These are phyloP conservation scores for Acacia melanoxylon DNA, from an alignment of 306 rosid genomes.

Conservation along the genomic window DNA sequence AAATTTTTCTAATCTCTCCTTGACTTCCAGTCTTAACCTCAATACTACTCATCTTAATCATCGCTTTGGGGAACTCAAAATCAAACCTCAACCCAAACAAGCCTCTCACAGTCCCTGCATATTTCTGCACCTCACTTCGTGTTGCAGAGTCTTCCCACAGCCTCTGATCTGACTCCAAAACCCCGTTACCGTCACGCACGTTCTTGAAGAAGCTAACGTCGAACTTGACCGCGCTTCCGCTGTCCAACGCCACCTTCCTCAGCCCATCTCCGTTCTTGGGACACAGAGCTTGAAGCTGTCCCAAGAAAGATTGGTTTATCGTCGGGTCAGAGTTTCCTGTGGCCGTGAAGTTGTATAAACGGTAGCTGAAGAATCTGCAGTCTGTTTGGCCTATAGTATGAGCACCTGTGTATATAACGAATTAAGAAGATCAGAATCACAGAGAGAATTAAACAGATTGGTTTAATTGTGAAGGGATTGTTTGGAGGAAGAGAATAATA, in stretches of 20 bases:
- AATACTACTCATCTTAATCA: conserved; percentile 69
- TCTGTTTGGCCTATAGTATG: conserved; percentile 60
- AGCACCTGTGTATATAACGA: conserved; percentile 36
- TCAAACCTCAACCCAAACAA: conserved; percentile 60
- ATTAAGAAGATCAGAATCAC: neutral
- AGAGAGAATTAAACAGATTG: conserved; percentile 22
- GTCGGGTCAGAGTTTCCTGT: conserved; percentile 57
- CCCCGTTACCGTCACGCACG: conserved; percentile 54
- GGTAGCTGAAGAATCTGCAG: conserved; percentile 50
- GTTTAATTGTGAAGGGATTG: no score
- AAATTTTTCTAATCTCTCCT: conserved; percentile 72
- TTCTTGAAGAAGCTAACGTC: conserved; percentile 67
- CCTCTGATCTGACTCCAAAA: conserved; percentile 78
- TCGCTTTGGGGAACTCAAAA: conserved; percentile 68
- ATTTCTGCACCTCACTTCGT: conserved; percentile 42
- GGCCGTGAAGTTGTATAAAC: conserved; percentile 55
- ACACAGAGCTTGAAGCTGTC: conserved; percentile 43
- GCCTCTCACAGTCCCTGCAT: conserved; percentile 58
- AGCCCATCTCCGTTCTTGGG: conserved; percentile 50
- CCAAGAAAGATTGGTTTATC: conserved; percentile 43
- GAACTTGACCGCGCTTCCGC: conserved; percentile 46
- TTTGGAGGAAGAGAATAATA: conserved; percentile 21
- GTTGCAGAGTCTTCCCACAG: conserved; percentile 59
- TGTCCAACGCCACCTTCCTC: conserved; percentile 52
- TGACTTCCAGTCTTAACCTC: conserved; percentile 63